A percentile compares a stretch with the other conserved stretches of the same genome.
Evolutionary conservation across 352 stramenopile species (phyloP).

Genomic region (Peronosclerospora sorghi): DNA sequence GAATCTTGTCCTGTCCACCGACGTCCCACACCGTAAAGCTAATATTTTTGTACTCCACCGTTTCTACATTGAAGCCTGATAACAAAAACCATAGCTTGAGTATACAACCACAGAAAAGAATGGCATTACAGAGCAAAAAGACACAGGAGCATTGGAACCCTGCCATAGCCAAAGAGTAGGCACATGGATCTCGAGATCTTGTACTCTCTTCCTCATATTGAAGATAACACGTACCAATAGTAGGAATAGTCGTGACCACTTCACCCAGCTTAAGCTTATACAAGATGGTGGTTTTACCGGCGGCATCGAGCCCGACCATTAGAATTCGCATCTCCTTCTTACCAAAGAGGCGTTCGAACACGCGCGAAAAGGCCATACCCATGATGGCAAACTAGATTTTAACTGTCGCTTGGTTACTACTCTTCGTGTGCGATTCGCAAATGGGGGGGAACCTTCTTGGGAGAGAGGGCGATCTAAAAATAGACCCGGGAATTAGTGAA

Average conservation of each 20-base stretch:
- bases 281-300: conserved; percentile 99
- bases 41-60: conserved; percentile 99
- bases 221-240: conserved; percentile 78
- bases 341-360: conserved; percentile 98
- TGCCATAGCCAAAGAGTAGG: background rate
- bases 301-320: conserved; percentile 99
- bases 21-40: conserved; percentile 99
- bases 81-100: conserved; percentile 1
- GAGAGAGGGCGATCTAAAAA: conserved; percentile 17
- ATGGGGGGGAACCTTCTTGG: conserved; percentile 23
- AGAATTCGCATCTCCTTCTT: conserved; percentile 99
- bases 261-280: conserved; percentile 89
- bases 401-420: conserved; percentile 3
- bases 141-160: background rate
- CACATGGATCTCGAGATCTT: background rate
- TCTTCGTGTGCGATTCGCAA: conserved; percentile 38
- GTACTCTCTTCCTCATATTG: background rate
- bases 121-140: background rate
- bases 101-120: background rate
- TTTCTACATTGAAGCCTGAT: conserved; percentile 98
- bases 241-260: conserved; percentile 97
- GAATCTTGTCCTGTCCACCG: conserved; percentile 98
- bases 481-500: conserved; percentile 18
- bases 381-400: conserved; percentile 66
- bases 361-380: conserved; percentile 94